Evolutionary conservation across 164 flowering plant species (phyloP).

Genomic region (Nelumbo lutea): DNA sequence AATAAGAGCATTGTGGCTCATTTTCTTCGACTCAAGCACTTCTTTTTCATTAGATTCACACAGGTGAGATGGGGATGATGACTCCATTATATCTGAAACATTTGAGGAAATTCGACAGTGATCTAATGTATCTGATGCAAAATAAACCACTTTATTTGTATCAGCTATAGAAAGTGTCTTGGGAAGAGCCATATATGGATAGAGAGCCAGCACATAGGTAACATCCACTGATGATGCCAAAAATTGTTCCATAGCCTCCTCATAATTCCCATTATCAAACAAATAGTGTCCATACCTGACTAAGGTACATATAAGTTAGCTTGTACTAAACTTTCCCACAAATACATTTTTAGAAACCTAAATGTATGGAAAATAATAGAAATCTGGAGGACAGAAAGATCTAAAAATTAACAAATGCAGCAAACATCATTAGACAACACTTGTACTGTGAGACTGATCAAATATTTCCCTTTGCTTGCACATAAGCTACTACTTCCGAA

Average conservation of each 20-base stretch:
- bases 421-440: no score
- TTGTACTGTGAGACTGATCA: no score
- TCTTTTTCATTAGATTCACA: no score
- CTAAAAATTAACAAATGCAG: no score
- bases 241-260: background rate
- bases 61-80: background rate
- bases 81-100: background rate
- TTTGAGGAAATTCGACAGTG: background rate
- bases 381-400: no score
- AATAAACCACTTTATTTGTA: background rate
- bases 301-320: background rate
- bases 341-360: no score
- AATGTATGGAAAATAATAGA: no score
- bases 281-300: background rate
- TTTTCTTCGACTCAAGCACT: no score
- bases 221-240: background rate
- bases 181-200: background rate
- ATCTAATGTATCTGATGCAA: background rate
- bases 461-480: no score
- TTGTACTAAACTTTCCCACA: background rate
- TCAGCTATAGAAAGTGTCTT: background rate
- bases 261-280: background rate
- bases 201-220: background rate
- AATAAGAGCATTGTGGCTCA: no score
- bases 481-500: no score